Evolutionary conservation across 768 basidiomycete genomes (phyloP).

Genomic region (Pleurotus tuber-regium): DNA sequence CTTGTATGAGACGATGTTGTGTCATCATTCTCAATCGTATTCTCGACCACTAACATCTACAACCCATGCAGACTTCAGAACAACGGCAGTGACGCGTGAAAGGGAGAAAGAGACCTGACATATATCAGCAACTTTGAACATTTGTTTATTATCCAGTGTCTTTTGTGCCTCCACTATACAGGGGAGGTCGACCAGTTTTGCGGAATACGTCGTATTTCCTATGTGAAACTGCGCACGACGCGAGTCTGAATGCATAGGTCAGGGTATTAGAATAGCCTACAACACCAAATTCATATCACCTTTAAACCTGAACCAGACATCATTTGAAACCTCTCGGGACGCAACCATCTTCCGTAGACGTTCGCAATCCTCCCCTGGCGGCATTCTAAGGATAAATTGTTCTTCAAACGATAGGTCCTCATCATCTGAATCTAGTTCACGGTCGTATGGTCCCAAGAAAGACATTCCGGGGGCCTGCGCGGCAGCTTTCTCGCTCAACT

Average conservation of each 20-base stretch:
- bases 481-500: constrained; percentile 80
- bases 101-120: constrained; percentile 66
- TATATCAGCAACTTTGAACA: constrained; percentile 99
- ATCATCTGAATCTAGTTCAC: constrained; percentile 93
- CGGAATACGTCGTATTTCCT: constrained; percentile 73
- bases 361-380: constrained; percentile 79
- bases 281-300: constrained; percentile 41
- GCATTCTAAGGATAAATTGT: constrained; percentile 91
- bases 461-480: constrained; percentile 83
- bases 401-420: constrained; percentile 96
- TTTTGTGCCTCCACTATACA: constrained; percentile 94
- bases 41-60: constrained; percentile 91
- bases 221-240: constrained; percentile 89
- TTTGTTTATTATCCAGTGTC: constrained; percentile 92
- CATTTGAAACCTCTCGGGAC: constrained; percentile 72
- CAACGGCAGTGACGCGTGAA: constrained; percentile 10
- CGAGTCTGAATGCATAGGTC: constrained; percentile 57
- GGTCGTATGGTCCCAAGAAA: constrained; percentile 88
- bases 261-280: constrained; percentile 1
- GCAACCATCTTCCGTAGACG: constrained; percentile 79
- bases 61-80: constrained; percentile 14
- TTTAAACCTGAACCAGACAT: constrained; percentile 98
- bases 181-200: constrained; percentile 95
- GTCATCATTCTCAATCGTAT: constrained; percentile 71
- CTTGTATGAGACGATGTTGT: constrained; percentile 50